Percentiles rank a stretch among this genome's conserved stretches.
These are phyloP conservation scores for Microstegium vimineum DNA, from an alignment of 176 grass and related monocot genomes.

Conservation along the genomic window DNA sequence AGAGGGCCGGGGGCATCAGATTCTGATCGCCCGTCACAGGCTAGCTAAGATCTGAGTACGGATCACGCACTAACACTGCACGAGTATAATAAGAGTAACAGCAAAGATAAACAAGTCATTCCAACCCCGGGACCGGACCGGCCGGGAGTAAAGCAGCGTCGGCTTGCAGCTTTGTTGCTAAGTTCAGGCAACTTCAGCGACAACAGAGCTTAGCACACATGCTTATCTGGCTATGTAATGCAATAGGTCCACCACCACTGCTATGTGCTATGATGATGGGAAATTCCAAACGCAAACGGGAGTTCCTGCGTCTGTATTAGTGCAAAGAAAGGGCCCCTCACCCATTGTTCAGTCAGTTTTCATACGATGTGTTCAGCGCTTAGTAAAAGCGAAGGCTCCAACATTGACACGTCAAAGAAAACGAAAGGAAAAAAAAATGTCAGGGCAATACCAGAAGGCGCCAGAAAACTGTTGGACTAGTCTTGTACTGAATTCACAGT, in stretches of 20 bases:
- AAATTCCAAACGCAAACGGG: background rate
- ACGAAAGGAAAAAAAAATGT: background rate
- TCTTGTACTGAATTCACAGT: conserved; percentile 21
- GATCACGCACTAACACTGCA: too few species aligned
- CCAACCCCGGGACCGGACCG: background rate
- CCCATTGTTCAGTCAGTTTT: background rate
- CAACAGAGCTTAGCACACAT: background rate
- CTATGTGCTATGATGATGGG: background rate
- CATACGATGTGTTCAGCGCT: background rate
- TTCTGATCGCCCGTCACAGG: background rate
- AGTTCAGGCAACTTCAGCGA: background rate
- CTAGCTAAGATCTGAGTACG: conserved; percentile 25
- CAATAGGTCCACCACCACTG: too few species aligned
- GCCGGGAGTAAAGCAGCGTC: background rate
- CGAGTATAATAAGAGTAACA: background rate
- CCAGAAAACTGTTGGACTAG: background rate
- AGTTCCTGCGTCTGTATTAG: background rate
- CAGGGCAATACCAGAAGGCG: background rate
- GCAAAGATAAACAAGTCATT: background rate
- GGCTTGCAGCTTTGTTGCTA: background rate
- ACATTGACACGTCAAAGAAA: background rate
- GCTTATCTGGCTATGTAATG: too few species aligned
- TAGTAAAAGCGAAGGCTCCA: background rate
- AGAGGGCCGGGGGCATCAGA: background rate
- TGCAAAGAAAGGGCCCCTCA: background rate